phyloP scores from a whole-genome alignment of 768 basidiomycete species.

The Mycena filopes region DNA sequence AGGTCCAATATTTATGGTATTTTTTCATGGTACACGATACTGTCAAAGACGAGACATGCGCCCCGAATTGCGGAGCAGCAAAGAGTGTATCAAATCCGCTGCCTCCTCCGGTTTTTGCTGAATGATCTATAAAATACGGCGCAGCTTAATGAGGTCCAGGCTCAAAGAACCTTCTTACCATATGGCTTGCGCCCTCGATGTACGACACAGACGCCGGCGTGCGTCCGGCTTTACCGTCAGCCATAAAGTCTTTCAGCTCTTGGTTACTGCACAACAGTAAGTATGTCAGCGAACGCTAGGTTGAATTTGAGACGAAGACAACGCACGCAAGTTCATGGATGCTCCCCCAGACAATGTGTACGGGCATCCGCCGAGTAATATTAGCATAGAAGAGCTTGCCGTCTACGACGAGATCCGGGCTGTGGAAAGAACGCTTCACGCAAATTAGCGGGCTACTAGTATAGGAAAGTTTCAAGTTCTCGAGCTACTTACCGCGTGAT shows the following conservation, averaged over 20 bases:
- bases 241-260: conserved; percentile 13
- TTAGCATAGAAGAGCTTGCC: background rate
- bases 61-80: too few species aligned
- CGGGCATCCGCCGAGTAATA: conserved; percentile 6
- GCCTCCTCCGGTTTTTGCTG: too few species aligned
- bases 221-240: conserved; percentile 1
- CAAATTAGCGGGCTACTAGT: too few species aligned
- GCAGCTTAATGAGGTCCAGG: too few species aligned
- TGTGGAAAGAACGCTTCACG: conserved; percentile 8
- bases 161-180: too few species aligned
- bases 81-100: too few species aligned
- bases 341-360: conserved; percentile 14
- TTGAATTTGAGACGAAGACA: background rate
- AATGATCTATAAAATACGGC: too few species aligned
- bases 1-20: too few species aligned
- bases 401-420: background rate
- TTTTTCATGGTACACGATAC: too few species aligned
- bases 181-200: conserved; percentile 15
- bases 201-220: conserved; percentile 16
- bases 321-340: conserved; percentile 21
- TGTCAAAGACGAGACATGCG: too few species aligned
- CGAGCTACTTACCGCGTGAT: conserved; percentile 6
- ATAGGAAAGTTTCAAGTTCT: too few species aligned
- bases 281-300: too few species aligned
- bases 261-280: conserved; percentile 14